Evolutionary conservation across 1,139 yeast genomes (phyloP).

Genomic region (Nakaseomyces glabratus): DNA sequence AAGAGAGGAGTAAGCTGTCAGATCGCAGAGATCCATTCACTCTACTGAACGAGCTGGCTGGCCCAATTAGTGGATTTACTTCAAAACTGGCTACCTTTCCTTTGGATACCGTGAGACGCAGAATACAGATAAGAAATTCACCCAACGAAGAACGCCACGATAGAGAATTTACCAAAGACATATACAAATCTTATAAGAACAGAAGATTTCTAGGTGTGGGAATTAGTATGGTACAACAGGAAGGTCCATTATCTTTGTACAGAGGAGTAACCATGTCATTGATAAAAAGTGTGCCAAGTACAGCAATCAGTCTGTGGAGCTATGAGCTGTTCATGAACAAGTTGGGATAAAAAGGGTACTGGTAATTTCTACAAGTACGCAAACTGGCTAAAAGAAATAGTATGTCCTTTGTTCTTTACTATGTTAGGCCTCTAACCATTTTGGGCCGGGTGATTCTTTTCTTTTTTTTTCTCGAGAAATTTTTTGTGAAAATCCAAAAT

Average conservation of each 20-base stretch:
- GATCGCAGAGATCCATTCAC: too few relatives aligned
- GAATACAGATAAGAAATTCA: constrained; percentile 58
- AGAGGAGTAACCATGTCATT: constrained; percentile 64
- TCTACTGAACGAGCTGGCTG: constrained; percentile 56
- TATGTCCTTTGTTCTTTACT: too few relatives aligned
- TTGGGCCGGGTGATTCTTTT: too few relatives aligned
- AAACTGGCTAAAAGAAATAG: too few relatives aligned
- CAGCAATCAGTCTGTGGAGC: constrained; percentile 66
- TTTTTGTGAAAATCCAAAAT: too few relatives aligned
- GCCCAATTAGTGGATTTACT: constrained; percentile 65
- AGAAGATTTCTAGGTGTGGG: constrained; percentile 29
- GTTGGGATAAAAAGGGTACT: constrained; percentile 7
- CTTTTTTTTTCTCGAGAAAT: too few relatives aligned
- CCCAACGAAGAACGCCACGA: constrained; percentile 22
- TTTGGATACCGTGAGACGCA: constrained; percentile 69
- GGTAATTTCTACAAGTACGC: not conserved
- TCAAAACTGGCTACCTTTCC: constrained; percentile 78
- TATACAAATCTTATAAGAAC: constrained; percentile 17
- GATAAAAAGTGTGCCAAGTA: constrained; percentile 72
- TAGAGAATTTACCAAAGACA: constrained; percentile 17
- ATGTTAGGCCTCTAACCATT: too few relatives aligned
- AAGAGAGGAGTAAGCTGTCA: constrained; percentile 5
- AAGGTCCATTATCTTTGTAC: constrained; percentile 63
- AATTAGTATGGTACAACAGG: constrained; percentile 37
- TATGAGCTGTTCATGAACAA: constrained; percentile 42